Conservation (phyloP, 2,329 filamentous ascomycete species). For the Metarhizium humberi region DNA sequence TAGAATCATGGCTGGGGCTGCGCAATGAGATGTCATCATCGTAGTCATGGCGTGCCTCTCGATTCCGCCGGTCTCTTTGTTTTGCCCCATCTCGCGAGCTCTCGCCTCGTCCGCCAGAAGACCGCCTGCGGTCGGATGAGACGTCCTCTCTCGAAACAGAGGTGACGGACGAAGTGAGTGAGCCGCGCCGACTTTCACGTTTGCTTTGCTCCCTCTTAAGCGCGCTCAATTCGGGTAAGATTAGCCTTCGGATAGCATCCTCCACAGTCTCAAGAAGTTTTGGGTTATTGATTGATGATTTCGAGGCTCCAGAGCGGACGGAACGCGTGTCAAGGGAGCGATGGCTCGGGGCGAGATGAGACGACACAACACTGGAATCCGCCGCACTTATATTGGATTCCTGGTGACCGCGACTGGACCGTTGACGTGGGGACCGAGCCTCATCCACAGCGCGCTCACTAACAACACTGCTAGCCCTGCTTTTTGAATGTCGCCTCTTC, state of each 20-base stretch:
- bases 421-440: slow-evolving; percentile 35
- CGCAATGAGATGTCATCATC: slow-evolving; percentile 40
- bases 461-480: slow-evolving; percentile 36
- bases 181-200: slow-evolving; percentile 60
- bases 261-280: slow-evolving; percentile 86
- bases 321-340: slow-evolving; percentile 47
- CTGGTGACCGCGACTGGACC: slow-evolving; percentile 41
- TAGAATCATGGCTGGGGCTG: slow-evolving; percentile 38
- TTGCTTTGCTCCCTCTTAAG: slow-evolving; percentile 85
- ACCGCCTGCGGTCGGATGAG: slow-evolving; percentile 52
- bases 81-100: slow-evolving; percentile 43
- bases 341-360: slow-evolving; percentile 43
- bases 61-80: slow-evolving; percentile 35
- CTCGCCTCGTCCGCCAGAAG: slow-evolving; percentile 45
- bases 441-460: slow-evolving; percentile 39
- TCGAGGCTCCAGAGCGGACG: slow-evolving; percentile 40
- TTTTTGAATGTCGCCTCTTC: slow-evolving; percentile 38
- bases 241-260: slow-evolving; percentile 81
- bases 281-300: slow-evolving; percentile 83
- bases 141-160: slow-evolving; percentile 45
- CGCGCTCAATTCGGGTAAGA: slow-evolving; percentile 83
- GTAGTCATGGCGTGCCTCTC: slow-evolving; percentile 46
- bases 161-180: slow-evolving; percentile 47
- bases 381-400: slow-evolving; percentile 44
- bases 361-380: slow-evolving; percentile 47